Conservation (phyloP, 495 filamentous ascomycete species). For the Penicillium pancosmium region DNA sequence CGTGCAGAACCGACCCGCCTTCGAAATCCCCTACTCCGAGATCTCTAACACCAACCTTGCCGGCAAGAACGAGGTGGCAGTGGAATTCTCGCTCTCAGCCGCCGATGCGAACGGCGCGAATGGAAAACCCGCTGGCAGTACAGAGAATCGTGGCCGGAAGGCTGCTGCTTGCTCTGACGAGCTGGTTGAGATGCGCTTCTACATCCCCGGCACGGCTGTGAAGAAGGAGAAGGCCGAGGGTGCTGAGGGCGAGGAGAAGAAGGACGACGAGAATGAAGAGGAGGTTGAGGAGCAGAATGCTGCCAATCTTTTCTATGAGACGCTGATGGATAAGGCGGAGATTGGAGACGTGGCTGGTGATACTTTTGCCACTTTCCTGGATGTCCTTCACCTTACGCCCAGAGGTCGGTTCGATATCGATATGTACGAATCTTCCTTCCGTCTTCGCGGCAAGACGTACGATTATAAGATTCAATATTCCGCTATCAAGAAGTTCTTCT, state of each 20-base stretch:
- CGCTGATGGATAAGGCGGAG: constrained; percentile 97
- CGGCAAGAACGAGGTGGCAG: constrained; percentile 95
- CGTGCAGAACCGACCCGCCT: constrained; percentile 94
- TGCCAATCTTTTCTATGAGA: constrained; percentile 94
- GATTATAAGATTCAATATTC: constrained; percentile 99
- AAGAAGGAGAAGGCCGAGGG: constrained; percentile 81
- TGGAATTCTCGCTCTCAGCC: constrained; percentile 79
- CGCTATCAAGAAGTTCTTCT: constrained; percentile 96
- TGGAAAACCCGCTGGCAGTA: constrained; percentile 71
- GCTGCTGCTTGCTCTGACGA: constrained; percentile 86
- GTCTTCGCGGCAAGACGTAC: constrained; percentile 97
- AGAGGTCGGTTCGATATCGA: constrained; percentile 99
- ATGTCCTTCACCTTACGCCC: constrained; percentile 95
- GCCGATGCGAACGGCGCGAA: constrained; percentile 71
- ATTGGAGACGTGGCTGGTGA: constrained; percentile 98
- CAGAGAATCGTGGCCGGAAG: constrained; percentile 81
- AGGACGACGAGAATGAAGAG: constrained; percentile 72
- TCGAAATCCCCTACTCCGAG: constrained; percentile 96
- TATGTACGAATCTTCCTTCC: constrained; percentile 98
- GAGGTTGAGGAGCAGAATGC: constrained; percentile 88
- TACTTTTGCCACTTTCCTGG: constrained; percentile 95
- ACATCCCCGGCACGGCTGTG: constrained; percentile 88
- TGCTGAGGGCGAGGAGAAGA: constrained; percentile 68
- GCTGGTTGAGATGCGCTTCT: constrained; percentile 97
- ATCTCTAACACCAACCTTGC: constrained; percentile 98